These are phyloP conservation scores for Penicillium ucsense DNA, from an alignment of 495 filamentous ascomycete genomes.

Conservation along the genomic window DNA sequence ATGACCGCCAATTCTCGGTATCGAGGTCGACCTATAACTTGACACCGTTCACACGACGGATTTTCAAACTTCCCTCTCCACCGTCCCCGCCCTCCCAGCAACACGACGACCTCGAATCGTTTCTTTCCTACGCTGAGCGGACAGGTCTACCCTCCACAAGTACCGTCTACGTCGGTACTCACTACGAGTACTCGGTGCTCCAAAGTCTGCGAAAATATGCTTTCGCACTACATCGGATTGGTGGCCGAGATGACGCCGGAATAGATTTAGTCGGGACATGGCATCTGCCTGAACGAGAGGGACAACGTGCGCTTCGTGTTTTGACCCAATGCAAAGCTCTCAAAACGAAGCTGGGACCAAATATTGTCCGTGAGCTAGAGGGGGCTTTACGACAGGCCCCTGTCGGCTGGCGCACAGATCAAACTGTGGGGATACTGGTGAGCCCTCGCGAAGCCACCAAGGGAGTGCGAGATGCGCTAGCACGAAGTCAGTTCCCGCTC, in stretches of 20 bases:
- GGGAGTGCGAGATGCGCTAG: slow-evolving; percentile 57
- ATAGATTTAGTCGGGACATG: slow-evolving; percentile 82
- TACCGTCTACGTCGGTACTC: slow-evolving; percentile 37
- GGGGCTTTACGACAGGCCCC: slow-evolving; percentile 67
- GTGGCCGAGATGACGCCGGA: slow-evolving; percentile 65
- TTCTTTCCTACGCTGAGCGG: slow-evolving; percentile 58
- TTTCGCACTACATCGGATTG: slow-evolving; percentile 62
- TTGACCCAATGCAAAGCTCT: slow-evolving; percentile 76
- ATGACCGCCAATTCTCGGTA: slow-evolving; percentile 13
- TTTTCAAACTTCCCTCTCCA: slow-evolving; percentile 29
- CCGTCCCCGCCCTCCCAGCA: slow-evolving; percentile 37
- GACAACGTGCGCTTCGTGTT: slow-evolving; percentile 44
- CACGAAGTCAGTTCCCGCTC: slow-evolving; percentile 55
- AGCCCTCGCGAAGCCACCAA: slow-evolving; percentile 44
- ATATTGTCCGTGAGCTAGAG: slow-evolving; percentile 73
- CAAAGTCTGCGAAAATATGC: slow-evolving; percentile 48
- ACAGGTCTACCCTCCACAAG: slow-evolving; percentile 24
- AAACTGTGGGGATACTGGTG: slow-evolving; percentile 56
- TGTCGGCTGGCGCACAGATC: slow-evolving; percentile 50
- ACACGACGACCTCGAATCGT: slow-evolving; percentile 61
- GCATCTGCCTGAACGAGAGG: slow-evolving; percentile 44
- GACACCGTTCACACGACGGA: slow-evolving; percentile 29
- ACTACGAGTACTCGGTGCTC: slow-evolving; percentile 68
- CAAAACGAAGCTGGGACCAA: slow-evolving; percentile 47
- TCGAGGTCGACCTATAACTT: slow-evolving; percentile 10